These are phyloP conservation scores for Aspergillus sp. DNA, from an alignment of 2,329 filamentous ascomycete species.

Conservation along the genomic window DNA sequence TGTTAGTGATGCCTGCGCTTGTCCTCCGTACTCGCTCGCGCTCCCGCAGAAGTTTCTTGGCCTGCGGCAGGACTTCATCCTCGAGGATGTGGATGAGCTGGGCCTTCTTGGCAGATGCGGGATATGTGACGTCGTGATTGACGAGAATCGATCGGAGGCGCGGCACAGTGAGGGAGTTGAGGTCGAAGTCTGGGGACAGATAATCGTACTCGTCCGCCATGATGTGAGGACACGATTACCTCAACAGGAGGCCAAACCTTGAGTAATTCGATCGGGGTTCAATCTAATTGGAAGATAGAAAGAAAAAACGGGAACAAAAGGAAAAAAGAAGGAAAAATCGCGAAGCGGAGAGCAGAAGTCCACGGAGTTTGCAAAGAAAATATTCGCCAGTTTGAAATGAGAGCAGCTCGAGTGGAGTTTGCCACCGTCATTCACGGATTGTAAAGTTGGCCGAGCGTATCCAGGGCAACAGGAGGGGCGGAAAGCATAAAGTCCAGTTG, in stretches of 20 bases:
- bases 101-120: conserved; percentile 85
- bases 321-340: not conserved
- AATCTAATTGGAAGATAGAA: not conserved
- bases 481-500: not conserved
- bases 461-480: conserved; percentile 39
- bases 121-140: conserved; percentile 80
- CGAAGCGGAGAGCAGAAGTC: not conserved
- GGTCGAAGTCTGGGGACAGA: conserved; percentile 82
- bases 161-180: conserved; percentile 78
- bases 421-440: conserved; percentile 16
- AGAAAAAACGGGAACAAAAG: not conserved
- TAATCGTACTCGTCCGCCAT: conserved; percentile 71
- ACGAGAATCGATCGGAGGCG: conserved; percentile 88
- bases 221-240: conserved; percentile 14
- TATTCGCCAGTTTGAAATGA: not conserved
- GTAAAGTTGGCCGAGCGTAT: conserved; percentile 29
- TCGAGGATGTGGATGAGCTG: conserved; percentile 84
- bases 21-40: conserved; percentile 80
- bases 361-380: not conserved
- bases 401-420: not conserved
- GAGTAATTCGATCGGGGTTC: not conserved
- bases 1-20: conserved; percentile 76
- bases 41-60: conserved; percentile 71
- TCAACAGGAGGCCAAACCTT: not conserved
- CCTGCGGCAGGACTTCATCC: conserved; percentile 73